Evolutionary conservation across 1,139 yeast species (phyloP).

Genomic region (Hansenula sp.): DNA sequence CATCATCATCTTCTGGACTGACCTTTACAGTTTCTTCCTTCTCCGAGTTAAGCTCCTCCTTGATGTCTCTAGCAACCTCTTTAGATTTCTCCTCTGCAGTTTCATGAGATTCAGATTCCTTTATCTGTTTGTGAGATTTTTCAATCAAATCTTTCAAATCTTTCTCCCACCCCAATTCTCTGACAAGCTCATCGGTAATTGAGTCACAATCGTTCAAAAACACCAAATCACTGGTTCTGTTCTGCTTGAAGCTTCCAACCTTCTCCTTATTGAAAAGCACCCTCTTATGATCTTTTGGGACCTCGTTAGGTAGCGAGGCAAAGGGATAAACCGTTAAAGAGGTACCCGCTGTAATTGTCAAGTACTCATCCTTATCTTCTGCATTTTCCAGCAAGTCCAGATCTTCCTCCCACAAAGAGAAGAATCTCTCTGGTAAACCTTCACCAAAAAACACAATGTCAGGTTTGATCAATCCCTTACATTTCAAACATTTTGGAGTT

Average conservation of each 20-base stretch:
- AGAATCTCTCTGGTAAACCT: conserved; percentile 66
- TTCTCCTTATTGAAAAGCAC: conserved; percentile 68
- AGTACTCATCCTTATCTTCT: conserved; percentile 41
- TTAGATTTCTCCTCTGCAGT: conserved; percentile 6
- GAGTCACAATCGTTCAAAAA: conserved; percentile 61
- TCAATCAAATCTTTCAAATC: conserved; percentile 40
- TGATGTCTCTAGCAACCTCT: conserved; percentile 4
- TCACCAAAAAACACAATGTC: conserved; percentile 95
- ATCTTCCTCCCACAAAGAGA: conserved; percentile 67
- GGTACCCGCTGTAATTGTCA: conserved; percentile 90
- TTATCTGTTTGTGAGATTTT: conserved; percentile 5
- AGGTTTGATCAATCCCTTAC: conserved; percentile 78
- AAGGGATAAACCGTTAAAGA: conserved; percentile 88
- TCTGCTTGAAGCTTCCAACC: conserved; percentile 66
- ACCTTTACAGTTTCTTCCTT: neutral
- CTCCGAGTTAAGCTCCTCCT: conserved; percentile 4
- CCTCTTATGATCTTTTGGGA: conserved; percentile 45
- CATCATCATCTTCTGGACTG: neutral
- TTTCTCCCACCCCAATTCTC: conserved; percentile 59
- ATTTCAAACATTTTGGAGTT: conserved; percentile 53
- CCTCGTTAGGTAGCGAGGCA: conserved; percentile 74
- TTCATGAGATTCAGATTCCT: conserved; percentile 5
- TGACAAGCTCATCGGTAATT: conserved; percentile 50
- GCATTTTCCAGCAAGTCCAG: conserved; percentile 21
- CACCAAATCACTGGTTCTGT: conserved; percentile 57